A percentile compares a stretch with the other conserved stretches of the same genome.
Conservation (phyloP, 139 green algal genomes). For the Haematococcus lacustris region DNA sequence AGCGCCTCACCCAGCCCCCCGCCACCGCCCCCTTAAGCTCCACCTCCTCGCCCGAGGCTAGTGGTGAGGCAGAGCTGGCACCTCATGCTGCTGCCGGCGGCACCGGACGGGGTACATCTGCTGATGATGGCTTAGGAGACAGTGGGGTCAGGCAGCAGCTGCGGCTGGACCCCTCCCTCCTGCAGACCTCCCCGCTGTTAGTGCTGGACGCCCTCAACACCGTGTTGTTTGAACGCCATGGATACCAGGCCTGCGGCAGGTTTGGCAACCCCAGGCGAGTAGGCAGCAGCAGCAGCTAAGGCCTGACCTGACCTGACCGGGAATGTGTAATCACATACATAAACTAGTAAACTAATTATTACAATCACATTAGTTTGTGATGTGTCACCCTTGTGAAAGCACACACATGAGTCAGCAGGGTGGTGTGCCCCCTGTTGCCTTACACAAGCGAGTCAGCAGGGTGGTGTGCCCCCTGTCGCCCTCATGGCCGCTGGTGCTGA, state of each 20-base stretch:
- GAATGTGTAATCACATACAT: neutral
- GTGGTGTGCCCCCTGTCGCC: neutral
- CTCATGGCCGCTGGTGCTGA: neutral
- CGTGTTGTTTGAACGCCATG: slow-evolving; percentile 55
- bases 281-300: neutral
- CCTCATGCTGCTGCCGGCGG: neutral
- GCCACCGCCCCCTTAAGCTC: neutral
- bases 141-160: neutral
- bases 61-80: neutral
- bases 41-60: neutral
- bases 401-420: neutral
- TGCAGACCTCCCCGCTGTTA: neutral
- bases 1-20: neutral
- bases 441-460: neutral
- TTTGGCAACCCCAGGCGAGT: slow-evolving; percentile 39
- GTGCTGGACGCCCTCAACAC: slow-evolving; percentile 42
- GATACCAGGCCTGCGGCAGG: slow-evolving; percentile 44
- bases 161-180: neutral
- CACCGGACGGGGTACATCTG: neutral
- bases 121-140: neutral
- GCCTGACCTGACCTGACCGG: neutral
- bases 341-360: neutral
- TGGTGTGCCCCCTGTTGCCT: neutral
- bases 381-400: neutral
- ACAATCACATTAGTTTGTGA: neutral